Evolutionary conservation across 352 stramenopile species (phyloP).

Genomic region (Pythium graminicola): DNA sequence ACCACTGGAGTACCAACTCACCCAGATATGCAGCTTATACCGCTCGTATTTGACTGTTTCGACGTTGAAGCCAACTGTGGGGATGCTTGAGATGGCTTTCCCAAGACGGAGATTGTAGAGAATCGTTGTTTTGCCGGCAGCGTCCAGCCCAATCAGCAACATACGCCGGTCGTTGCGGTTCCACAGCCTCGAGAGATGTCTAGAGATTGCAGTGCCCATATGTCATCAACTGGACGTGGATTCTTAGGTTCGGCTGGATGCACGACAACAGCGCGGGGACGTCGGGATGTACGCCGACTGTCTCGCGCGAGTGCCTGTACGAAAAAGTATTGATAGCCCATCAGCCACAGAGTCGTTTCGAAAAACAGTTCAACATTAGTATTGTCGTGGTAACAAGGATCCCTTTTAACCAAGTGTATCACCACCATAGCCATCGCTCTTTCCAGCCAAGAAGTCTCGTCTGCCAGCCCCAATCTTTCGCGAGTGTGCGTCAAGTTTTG

Average conservation of each 20-base stretch:
- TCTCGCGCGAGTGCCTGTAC: neutral
- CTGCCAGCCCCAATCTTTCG: slow-evolving; percentile 91
- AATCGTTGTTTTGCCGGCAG: slow-evolving; percentile 99
- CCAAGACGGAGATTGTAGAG: slow-evolving; percentile 92
- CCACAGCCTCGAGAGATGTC: slow-evolving; percentile 60
- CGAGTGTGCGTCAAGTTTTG: slow-evolving; percentile 97
- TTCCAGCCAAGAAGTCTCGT: slow-evolving; percentile 92
- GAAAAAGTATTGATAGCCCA: neutral
- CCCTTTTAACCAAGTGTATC: slow-evolving; percentile 74
- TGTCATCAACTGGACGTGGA: slow-evolving; percentile 32
- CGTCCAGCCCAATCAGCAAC: slow-evolving; percentile 99
- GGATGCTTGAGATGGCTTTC: slow-evolving; percentile 97
- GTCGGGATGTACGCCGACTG: neutral
- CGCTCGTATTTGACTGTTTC: slow-evolving; percentile 99
- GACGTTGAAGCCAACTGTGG: slow-evolving; percentile 99
- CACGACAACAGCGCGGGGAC: neutral
- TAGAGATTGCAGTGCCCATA: slow-evolving; percentile 67
- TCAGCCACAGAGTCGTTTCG: slow-evolving; percentile 4
- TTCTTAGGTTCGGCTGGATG: neutral
- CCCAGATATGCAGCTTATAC: slow-evolving; percentile 98
- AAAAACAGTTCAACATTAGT: slow-evolving; percentile 1
- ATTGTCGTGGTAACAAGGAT: neutral
- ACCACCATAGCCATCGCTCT: slow-evolving; percentile 90
- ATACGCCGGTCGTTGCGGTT: slow-evolving; percentile 90
- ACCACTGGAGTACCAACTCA: no score